Conservation (phyloP, 257 asterid genomes). For the Solanum chiquidenum region DNA sequence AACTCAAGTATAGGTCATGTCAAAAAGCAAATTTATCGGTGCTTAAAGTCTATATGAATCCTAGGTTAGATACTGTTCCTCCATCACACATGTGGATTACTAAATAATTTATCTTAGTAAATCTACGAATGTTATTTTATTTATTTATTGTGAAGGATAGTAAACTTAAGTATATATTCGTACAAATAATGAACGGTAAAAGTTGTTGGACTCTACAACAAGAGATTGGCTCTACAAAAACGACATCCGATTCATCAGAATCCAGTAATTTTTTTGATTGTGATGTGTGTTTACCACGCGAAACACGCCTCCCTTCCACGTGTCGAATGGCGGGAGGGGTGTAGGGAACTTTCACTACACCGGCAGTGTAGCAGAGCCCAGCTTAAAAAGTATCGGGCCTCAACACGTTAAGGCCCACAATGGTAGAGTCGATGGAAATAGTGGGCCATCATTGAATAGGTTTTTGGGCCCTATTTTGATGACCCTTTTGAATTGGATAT, state of each 20-base stretch:
- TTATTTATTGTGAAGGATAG: neutral
- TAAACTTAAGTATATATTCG: neutral
- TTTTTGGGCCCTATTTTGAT: conserved; percentile 54
- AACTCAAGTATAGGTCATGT: neutral
- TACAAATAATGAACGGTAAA: no score
- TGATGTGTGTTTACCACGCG: neutral
- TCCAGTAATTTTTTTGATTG: no score
- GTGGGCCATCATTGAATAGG: conserved; percentile 66
- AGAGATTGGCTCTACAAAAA: no score
- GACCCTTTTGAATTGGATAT: conserved; percentile 58
- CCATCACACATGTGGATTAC: neutral
- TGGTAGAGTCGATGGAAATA: conserved; percentile 17
- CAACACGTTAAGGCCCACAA: conserved; percentile 39
- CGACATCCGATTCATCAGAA: neutral
- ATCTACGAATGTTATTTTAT: no score
- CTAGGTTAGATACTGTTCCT: neutral
- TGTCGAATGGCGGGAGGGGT: neutral
- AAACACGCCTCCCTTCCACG: neutral
- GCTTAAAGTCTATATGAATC: neutral
- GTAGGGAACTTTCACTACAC: neutral
- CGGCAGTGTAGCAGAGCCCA: conserved; percentile 33
- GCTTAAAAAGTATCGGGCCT: conserved; percentile 43
- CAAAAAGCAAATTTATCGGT: neutral
- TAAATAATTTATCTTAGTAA: no score
- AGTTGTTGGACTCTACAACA: no score